Conservation (phyloP, 176 grass and related monocot genomes). For the Thalia dealbata region DNA sequence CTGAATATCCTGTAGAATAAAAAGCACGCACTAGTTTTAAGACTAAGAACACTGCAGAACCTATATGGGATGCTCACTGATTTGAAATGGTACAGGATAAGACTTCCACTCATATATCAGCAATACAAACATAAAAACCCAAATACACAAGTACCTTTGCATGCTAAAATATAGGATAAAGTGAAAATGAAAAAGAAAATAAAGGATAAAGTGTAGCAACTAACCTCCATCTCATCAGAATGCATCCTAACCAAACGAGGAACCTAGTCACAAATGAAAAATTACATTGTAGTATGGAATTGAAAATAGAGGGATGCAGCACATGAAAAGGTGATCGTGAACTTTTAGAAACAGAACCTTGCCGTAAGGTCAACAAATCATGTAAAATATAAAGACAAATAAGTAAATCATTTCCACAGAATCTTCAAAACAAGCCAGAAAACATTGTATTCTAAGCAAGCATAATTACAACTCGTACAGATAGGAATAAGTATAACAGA, state of each 20-base stretch:
- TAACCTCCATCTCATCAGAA: constrained; percentile 94
- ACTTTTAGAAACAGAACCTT: background rate
- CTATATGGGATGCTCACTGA: background rate
- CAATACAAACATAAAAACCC: background rate
- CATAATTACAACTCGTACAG: background rate
- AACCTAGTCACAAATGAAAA: constrained; percentile 37
- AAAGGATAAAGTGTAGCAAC: constrained; percentile 16
- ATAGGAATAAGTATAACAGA: background rate
- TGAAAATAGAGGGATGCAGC: constrained; percentile 1
- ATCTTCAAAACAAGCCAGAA: too few relatives aligned
- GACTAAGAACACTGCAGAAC: background rate
- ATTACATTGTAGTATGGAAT: constrained; percentile 10
- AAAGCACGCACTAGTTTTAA: background rate
- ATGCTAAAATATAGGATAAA: background rate
- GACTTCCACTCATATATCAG: background rate
- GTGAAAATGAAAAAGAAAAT: background rate
- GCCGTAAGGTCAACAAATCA: background rate
- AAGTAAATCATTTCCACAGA: background rate
- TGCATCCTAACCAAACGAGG: constrained; percentile 98
- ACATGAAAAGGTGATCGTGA: background rate
- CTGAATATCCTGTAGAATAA: constrained; percentile 72
- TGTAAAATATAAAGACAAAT: too few relatives aligned
- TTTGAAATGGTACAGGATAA: background rate
- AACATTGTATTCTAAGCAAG: background rate
- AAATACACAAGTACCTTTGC: background rate